phyloP scores from a whole-genome alignment of 805 yeast species.

The Suhomyces canberraensis region DNA sequence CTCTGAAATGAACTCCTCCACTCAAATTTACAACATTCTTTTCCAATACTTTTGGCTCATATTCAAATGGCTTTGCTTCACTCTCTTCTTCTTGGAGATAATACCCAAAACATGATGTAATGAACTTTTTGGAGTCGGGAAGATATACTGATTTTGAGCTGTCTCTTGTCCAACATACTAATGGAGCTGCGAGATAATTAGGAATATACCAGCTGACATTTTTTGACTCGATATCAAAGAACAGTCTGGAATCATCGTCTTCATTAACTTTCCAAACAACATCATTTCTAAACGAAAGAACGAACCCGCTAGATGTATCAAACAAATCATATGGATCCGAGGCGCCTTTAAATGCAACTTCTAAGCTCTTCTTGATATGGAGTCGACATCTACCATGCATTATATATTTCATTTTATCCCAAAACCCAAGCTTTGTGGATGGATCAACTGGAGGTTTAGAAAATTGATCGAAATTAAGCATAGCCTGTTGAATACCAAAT shows the following conservation, averaged over 20 bases:
- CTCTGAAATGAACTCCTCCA: constrained; percentile 57
- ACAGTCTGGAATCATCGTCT: constrained; percentile 62
- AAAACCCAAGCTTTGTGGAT: constrained; percentile 78
- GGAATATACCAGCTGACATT: constrained; percentile 72
- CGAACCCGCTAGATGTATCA: constrained; percentile 70
- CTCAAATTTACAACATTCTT: constrained; percentile 55
- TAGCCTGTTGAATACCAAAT: constrained; percentile 78
- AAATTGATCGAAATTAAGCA: constrained; percentile 75
- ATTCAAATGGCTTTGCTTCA: not conserved
- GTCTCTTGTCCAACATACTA: constrained; percentile 58
- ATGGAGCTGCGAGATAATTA: constrained; percentile 53
- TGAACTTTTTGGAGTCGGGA: constrained; percentile 41
- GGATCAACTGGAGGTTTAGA: constrained; percentile 90
- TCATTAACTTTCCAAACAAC: constrained; percentile 62
- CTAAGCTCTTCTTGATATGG: constrained; percentile 45
- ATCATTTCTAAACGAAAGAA: constrained; percentile 64
- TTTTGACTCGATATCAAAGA: constrained; percentile 61
- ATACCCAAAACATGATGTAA: constrained; percentile 48
- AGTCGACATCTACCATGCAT: constrained; percentile 70
- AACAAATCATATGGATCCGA: constrained; percentile 74
- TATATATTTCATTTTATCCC: constrained; percentile 83
- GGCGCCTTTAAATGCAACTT: constrained; percentile 68
- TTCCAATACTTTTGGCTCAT: constrained; percentile 28
- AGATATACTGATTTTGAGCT: constrained; percentile 43
- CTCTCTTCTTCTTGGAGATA: constrained; percentile 23